Evolutionary conservation across 2,329 filamentous ascomycete genomes (phyloP), one percentile per base, ranked within the genome.

Genomic region (Arthrobotrys musiformis): DNA sequence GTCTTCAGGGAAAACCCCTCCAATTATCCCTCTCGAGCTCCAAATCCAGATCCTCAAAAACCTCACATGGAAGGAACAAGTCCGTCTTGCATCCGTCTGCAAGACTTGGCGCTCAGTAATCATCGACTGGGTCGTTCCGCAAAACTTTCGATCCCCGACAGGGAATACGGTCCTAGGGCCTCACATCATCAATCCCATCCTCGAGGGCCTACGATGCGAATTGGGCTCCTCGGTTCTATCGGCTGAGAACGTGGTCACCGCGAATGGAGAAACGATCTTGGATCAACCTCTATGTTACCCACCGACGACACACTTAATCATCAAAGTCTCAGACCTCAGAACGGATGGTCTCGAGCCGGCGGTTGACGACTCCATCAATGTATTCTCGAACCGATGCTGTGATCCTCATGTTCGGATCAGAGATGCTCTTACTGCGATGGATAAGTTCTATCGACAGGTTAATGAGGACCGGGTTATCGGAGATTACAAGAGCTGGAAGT

Each of bases 41-140:
- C 72, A 76, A 17, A 66, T 76, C n/a, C 64, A 76, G 28, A 70
- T 76, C 9, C 64, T 76, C 30, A 26, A 70, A 64, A 69, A 70
- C 50, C 64, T 76, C 13, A 24, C 56, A 30, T 76, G 72, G 72
- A 62, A 48, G 17, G 72, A 76, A 26, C 72, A 76, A 52, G 72
- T 76, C 22, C 56, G 64, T 4, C 64, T 76, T 33, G 64, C 72
- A 56, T 24, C 64, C 11, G 64, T 76, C 64, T 76, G 63, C 35
- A 50, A 35, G 19, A 76, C 72, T 48, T 76, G 72, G 72, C 63
- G 72, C 28, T 63, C 72, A 13, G 50, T 76, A 11, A 44, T 76
- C 42, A 63, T 66, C 9, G 64, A 76, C 3, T 76, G 72, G 72
- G 15, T 76, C 30, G 42, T 76, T 19, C 72, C 72, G 1, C 63